Percentiles rank a stretch among this genome's conserved stretches.
Conservation (phyloP, 116 monocot genomes). For the Cymodocea nodosa region DNA sequence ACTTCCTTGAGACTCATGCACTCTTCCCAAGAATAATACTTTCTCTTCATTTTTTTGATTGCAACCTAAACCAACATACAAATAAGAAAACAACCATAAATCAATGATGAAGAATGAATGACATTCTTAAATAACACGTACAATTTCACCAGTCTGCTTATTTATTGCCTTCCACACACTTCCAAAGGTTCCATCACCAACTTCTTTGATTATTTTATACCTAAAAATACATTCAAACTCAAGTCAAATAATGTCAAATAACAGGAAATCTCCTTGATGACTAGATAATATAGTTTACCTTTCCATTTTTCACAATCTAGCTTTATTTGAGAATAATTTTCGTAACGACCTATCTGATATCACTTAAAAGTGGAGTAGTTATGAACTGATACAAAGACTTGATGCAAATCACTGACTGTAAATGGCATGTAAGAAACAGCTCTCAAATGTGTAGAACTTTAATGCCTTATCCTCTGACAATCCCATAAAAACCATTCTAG, state of each 20-base stretch:
- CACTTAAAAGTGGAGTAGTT: background rate
- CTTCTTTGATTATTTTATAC: slow-evolving; percentile 85
- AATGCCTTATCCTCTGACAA: background rate
- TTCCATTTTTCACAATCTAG: slow-evolving; percentile 27
- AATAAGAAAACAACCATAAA: background rate
- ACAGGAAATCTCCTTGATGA: background rate
- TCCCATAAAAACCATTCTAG: background rate
- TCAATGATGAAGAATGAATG: no score
- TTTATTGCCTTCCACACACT: slow-evolving; percentile 86
- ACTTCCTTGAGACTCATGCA: slow-evolving; percentile 93
- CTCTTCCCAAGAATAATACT: slow-evolving; percentile 93
- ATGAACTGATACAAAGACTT: background rate
- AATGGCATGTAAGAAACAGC: background rate
- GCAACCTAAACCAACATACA: slow-evolving; percentile 42
- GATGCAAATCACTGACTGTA: background rate
- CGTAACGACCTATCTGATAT: background rate
- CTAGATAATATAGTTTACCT: slow-evolving; percentile 28
- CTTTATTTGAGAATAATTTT: background rate
- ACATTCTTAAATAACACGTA: slow-evolving; percentile 12
- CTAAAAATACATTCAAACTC: slow-evolving; percentile 20
- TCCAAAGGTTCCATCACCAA: slow-evolving; percentile 98
- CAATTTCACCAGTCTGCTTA: slow-evolving; percentile 78
- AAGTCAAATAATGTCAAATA: background rate
- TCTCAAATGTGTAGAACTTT: background rate
- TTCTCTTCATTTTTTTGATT: slow-evolving; percentile 94